phyloP scores from a whole-genome alignment of 1,284 basidiomycete species.

The Caloboletus firmus region DNA sequence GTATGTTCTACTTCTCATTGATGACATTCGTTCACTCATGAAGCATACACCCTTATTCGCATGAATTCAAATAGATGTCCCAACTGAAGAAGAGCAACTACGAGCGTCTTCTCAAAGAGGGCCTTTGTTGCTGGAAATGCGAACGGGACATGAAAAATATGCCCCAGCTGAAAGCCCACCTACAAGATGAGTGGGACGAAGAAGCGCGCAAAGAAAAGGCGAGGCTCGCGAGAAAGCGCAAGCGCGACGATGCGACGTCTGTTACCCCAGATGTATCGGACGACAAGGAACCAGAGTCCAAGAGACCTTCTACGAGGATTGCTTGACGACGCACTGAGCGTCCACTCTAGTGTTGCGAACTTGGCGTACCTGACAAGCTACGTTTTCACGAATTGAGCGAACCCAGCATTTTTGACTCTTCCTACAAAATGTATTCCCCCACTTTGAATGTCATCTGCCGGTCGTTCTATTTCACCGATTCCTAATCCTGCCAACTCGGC shows the following conservation, averaged over 20 bases:
- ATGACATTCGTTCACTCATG: not conserved
- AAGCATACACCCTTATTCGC: not conserved
- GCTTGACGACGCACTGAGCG: constrained; percentile 6
- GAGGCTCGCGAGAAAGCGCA: constrained; percentile 39
- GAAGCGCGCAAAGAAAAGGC: constrained; percentile 41
- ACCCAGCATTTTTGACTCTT: not conserved
- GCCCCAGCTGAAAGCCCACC: constrained; percentile 72
- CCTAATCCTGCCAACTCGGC: not conserved
- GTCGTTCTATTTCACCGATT: not conserved
- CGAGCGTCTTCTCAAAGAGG: constrained; percentile 66
- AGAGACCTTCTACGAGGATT: constrained; percentile 10
- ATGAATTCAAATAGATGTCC: constrained; percentile 45
- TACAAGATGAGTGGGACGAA: constrained; percentile 62
- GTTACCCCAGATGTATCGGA: not conserved
- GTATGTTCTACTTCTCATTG: constrained; percentile 39
- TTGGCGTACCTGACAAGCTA: not conserved
- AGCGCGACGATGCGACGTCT: constrained; percentile 21
- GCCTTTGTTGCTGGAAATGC: constrained; percentile 72
- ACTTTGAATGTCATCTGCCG: constrained; percentile 1
- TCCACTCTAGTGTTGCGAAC: not conserved
- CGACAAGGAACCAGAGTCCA: constrained; percentile 13
- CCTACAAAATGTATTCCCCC: constrained; percentile 1
- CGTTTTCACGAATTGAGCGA: not conserved
- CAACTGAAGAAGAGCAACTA: constrained; percentile 52
- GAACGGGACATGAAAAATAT: constrained; percentile 65